phyloP scores from a whole-genome alignment of 2,329 filamentous ascomycete species.

The Pyrenochaeta sp. region DNA sequence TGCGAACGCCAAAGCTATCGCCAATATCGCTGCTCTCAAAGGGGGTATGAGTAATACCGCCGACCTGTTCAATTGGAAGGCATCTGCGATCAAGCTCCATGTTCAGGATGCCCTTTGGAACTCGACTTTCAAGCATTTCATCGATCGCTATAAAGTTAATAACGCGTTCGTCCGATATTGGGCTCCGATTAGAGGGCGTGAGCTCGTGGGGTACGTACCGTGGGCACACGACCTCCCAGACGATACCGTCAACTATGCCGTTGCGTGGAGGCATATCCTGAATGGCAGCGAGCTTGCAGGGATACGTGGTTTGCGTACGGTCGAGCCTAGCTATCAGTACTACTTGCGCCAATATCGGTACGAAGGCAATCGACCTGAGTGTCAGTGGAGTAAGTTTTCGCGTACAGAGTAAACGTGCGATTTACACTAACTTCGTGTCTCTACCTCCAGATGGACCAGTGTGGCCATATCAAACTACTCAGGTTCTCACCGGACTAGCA shows the following conservation, averaged over 20 bases:
- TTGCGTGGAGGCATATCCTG: constrained; percentile 50
- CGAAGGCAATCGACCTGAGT: constrained; percentile 48
- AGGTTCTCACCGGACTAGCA: constrained; percentile 51
- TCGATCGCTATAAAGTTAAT: constrained; percentile 53
- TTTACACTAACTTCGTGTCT: not conserved
- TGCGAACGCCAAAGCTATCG: constrained; percentile 55
- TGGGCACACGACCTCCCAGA: constrained; percentile 56
- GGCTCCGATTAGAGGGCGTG: constrained; percentile 54
- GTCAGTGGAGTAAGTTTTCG: constrained; percentile 50
- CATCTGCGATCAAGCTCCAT: constrained; percentile 46
- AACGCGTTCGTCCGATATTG: constrained; percentile 52
- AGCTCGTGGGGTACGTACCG: constrained; percentile 55
- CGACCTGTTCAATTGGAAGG: constrained; percentile 29
- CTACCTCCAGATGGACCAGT: constrained; percentile 46
- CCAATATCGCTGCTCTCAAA: constrained; percentile 48
- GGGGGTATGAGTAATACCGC: constrained; percentile 21
- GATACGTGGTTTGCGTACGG: constrained; percentile 51
- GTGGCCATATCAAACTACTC: constrained; percentile 57
- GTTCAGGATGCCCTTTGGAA: constrained; percentile 56
- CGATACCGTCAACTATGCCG: constrained; percentile 47
- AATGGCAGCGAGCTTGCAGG: constrained; percentile 47
- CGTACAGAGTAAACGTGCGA: not conserved
- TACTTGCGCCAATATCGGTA: constrained; percentile 57
- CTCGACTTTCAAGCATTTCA: constrained; percentile 54
- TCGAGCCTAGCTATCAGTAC: constrained; percentile 56